phyloP scores from a whole-genome alignment of 345 rosid species.

The Hibiscus mutabilis region DNA sequence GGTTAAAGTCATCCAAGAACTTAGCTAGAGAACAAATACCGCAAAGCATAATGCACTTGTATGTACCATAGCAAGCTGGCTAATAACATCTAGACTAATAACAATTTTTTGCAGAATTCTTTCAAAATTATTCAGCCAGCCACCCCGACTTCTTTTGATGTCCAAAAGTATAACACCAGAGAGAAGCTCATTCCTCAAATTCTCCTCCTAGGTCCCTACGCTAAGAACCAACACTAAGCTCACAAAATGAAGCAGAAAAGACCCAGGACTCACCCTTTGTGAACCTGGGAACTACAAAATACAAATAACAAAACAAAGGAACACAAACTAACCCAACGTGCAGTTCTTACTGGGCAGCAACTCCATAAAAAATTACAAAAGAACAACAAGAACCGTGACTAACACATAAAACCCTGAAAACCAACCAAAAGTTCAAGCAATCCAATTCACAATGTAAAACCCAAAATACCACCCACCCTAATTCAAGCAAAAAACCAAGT shows the following conservation, averaged over 20 bases:
- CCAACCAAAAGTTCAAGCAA: neutral
- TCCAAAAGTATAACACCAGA: neutral
- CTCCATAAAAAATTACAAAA: neutral
- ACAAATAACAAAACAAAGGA: neutral
- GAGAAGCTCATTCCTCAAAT: neutral
- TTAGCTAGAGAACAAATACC: neutral
- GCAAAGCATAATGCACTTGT: neutral
- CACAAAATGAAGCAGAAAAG: neutral
- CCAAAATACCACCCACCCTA: neutral
- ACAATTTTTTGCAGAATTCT: neutral
- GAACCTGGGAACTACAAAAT: neutral
- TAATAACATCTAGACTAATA: neutral
- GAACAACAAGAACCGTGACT: neutral
- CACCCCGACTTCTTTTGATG: too few species aligned
- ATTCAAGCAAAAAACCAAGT: slow-evolving; percentile 8
- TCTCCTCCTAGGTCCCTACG: neutral
- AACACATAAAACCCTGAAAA: neutral
- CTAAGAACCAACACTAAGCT: neutral
- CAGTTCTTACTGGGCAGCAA: neutral
- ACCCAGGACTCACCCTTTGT: neutral
- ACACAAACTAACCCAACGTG: neutral
- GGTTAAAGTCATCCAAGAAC: neutral
- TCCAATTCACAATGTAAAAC: neutral
- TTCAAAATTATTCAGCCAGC: neutral
- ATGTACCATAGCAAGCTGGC: neutral